Percentiles rank a stretch among this genome's conserved stretches.
Evolutionary conservation across 371 early-diverging fungal genomes (phyloP).

Genomic region (Mortierella sp.): DNA sequence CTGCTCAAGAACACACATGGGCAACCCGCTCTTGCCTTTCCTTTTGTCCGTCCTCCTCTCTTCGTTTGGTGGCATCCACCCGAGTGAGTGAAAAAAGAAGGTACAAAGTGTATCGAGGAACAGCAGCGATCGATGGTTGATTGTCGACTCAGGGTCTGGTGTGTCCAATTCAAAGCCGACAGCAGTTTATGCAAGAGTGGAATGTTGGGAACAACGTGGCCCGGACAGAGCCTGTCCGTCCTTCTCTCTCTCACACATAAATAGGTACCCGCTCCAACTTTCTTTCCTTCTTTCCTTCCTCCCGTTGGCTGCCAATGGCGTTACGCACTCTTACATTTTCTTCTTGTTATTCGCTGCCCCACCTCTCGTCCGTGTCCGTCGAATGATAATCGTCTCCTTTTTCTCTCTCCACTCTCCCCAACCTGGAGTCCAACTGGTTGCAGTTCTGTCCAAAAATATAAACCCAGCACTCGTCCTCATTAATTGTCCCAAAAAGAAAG

Average conservation of each 20-base stretch:
- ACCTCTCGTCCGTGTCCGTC: not conserved
- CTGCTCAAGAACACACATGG: not conserved
- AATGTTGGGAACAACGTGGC: slow-evolving; percentile 13
- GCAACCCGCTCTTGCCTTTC: too few species aligned
- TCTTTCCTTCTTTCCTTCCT: not conserved
- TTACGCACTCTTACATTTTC: not conserved
- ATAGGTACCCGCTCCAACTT: not conserved
- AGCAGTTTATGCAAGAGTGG: not conserved
- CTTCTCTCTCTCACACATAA: not conserved
- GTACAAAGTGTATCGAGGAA: not conserved
- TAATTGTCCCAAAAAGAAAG: slow-evolving; percentile 12
- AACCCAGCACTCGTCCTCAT: slow-evolving; percentile 7
- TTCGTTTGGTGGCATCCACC: too few species aligned
- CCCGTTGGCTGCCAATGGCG: not conserved
- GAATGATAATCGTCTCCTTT: not conserved
- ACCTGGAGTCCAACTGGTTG: not conserved
- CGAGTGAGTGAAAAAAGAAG: not conserved
- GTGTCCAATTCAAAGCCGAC: not conserved
- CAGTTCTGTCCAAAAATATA: not conserved
- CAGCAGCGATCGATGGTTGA: not conserved
- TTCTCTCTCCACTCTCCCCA: not conserved
- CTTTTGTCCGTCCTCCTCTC: too few species aligned
- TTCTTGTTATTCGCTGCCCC: not conserved
- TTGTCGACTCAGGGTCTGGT: not conserved
- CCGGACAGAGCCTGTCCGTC: not conserved